These are phyloP conservation scores for Lonicera japonica DNA, from an alignment of 129 eudicot genomes.

Conservation along the genomic window DNA sequence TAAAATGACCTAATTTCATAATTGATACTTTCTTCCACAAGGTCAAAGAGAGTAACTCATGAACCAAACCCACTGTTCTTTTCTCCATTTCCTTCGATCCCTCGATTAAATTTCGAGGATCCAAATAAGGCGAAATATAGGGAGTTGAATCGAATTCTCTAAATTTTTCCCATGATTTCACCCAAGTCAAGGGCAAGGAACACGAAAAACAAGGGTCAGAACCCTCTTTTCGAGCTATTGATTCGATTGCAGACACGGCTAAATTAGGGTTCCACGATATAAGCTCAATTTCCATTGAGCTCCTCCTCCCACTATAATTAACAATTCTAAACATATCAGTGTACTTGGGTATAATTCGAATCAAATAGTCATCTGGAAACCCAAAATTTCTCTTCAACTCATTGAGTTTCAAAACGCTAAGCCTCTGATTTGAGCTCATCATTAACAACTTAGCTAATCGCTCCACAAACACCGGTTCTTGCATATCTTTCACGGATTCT, in stretches of 20 bases:
- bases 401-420: constrained; percentile 54
- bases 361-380: constrained; percentile 85
- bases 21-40: constrained; percentile 81
- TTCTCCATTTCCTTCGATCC: constrained; percentile 70
- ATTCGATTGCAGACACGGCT: constrained; percentile 68
- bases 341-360: constrained; percentile 67
- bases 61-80: constrained; percentile 63
- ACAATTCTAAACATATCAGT: constrained; percentile 69
- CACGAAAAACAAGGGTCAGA: constrained; percentile 57
- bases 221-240: constrained; percentile 34
- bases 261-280: constrained; percentile 53
- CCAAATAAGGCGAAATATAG: constrained; percentile 74
- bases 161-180: constrained; percentile 73
- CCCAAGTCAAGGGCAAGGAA: constrained; percentile 65
- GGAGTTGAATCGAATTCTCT: constrained; percentile 70
- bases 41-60: constrained; percentile 77
- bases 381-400: constrained; percentile 69
- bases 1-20: constrained; percentile 62
- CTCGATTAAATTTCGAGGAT: constrained; percentile 32
- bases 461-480: constrained; percentile 55
- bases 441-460: constrained; percentile 75
- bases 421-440: constrained; percentile 71
- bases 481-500: constrained; percentile 58
- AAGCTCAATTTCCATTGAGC: constrained; percentile 79
- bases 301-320: constrained; percentile 66